These are phyloP conservation scores for Agastache rugosa DNA, from an alignment of 257 asterid species.

Conservation along the genomic window DNA sequence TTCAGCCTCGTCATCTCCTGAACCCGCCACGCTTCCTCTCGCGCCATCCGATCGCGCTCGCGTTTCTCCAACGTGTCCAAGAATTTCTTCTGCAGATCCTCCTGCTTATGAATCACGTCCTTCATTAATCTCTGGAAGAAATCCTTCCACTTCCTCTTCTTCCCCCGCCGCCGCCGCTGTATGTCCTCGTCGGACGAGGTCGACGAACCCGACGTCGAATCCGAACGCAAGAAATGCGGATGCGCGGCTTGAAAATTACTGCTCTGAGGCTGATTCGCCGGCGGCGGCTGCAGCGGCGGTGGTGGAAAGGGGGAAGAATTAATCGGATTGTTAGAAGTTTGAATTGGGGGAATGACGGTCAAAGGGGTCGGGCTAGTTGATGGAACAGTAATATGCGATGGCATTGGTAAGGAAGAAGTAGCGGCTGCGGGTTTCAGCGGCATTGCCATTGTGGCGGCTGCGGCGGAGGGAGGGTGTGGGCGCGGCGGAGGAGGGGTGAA, in stretches of 20 bases:
- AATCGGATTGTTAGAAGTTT: conserved; percentile 6
- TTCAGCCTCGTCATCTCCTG: conserved; percentile 74
- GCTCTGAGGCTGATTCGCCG: conserved; percentile 34
- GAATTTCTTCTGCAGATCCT: conserved; percentile 70
- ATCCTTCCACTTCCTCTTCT: conserved; percentile 81
- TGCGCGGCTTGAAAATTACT: neutral
- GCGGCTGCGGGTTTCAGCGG: neutral
- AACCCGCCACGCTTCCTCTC: conserved; percentile 82
- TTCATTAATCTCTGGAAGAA: conserved; percentile 60
- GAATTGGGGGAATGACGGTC: conserved; percentile 34
- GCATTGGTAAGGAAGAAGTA: neutral
- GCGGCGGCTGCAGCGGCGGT: conserved; percentile 1
- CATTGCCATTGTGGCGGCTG: conserved; percentile 27
- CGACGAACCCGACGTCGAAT: conserved; percentile 69
- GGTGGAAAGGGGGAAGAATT: conserved; percentile 36
- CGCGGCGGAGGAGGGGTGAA: conserved; percentile 37
- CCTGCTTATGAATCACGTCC: conserved; percentile 74
- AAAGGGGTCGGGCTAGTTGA: conserved; percentile 51
- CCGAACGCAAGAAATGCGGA: conserved; percentile 24
- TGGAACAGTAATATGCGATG: conserved; percentile 54
- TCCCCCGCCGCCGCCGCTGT: conserved; percentile 55
- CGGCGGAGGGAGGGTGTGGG: conserved; percentile 6
- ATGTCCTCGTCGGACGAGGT: conserved; percentile 80
- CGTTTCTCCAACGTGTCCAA: conserved; percentile 68
- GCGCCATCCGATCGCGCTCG: conserved; percentile 67